Evolutionary conservation across 331 rosid species (phyloP).

Genomic region (Pyracantha coccinea): DNA sequence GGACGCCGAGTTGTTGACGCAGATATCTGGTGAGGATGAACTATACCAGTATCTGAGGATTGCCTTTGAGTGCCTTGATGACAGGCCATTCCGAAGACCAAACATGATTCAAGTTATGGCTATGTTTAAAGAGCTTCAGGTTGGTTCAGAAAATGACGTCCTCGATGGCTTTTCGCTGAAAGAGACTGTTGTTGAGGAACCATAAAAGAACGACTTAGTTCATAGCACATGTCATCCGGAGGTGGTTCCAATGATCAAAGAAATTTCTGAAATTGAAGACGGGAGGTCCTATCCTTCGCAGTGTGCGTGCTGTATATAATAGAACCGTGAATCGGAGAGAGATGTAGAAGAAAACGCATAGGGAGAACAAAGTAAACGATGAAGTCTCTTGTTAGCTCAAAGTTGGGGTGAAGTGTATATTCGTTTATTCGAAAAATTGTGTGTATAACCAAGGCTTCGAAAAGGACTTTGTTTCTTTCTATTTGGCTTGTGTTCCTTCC

Average conservation of each 20-base stretch:
- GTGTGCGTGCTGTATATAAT: constrained; percentile 25
- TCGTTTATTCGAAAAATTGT: constrained; percentile 1
- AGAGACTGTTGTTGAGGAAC: constrained; percentile 42
- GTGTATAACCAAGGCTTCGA: constrained; percentile 14
- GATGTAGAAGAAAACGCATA: neutral
- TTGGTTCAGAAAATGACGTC: constrained; percentile 46
- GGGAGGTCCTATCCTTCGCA: neutral
- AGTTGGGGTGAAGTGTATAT: neutral
- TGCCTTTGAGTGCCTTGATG: constrained; percentile 70
- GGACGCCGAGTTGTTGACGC: constrained; percentile 39
- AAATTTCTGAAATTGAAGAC: neutral
- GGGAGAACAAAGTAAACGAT: constrained; percentile 1
- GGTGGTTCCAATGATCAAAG: neutral
- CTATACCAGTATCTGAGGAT: constrained; percentile 44
- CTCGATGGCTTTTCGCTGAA: constrained; percentile 47
- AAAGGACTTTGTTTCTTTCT: constrained; percentile 14
- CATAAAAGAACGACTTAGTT: constrained; percentile 4
- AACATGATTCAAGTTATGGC: constrained; percentile 79
- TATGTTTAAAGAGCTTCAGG: constrained; percentile 71
- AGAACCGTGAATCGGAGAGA: constrained; percentile 9
- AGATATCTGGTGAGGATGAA: constrained; percentile 38
- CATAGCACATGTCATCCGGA: neutral
- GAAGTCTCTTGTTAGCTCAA: constrained; percentile 4
- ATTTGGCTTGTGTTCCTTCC: constrained; percentile 15
- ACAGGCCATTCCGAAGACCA: constrained; percentile 60